These are phyloP conservation scores for Gracilaria gracilis DNA, from an alignment of 23 red algal species.

Conservation along the genomic window DNA sequence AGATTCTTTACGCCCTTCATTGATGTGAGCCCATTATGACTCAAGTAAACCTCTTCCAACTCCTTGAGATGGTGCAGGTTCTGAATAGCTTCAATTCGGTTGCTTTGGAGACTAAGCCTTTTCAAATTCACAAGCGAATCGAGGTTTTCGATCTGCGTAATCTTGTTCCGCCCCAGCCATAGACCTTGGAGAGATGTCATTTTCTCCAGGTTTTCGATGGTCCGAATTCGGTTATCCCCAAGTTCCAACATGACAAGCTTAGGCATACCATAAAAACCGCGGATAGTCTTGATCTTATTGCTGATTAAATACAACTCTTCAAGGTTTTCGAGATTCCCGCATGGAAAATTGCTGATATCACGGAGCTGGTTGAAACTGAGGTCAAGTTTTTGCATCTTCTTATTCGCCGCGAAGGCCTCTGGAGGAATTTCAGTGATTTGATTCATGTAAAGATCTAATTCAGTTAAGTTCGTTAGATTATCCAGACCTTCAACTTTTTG, in stretches of 20 bases:
- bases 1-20: constrained; percentile 79
- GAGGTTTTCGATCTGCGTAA: constrained; percentile 71
- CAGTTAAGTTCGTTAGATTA: constrained; percentile 61
- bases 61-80: constrained; percentile 15
- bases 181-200: constrained; percentile 60
- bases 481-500: constrained; percentile 62
- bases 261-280: constrained; percentile 67
- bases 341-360: constrained; percentile 54
- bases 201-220: constrained; percentile 77
- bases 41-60: constrained; percentile 92
- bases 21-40: constrained; percentile 84
- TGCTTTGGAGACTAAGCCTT: constrained; percentile 84
- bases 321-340: constrained; percentile 64
- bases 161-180: constrained; percentile 99
- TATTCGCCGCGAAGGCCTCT: constrained; percentile 42
- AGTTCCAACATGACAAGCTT: constrained; percentile 88
- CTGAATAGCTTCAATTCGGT: constrained; percentile 74
- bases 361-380: constrained; percentile 93
- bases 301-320: constrained; percentile 95
- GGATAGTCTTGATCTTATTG: constrained; percentile 83
- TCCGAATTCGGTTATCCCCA: constrained; percentile 89
- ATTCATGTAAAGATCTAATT: constrained; percentile 97
- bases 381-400: constrained; percentile 83
- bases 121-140: constrained; percentile 59
- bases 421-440: constrained; percentile 64